Evolutionary conservation across 163 green algal genomes (phyloP), one percentile per base, ranked within the genome.

Genomic region (Chloromonas sp.): DNA sequence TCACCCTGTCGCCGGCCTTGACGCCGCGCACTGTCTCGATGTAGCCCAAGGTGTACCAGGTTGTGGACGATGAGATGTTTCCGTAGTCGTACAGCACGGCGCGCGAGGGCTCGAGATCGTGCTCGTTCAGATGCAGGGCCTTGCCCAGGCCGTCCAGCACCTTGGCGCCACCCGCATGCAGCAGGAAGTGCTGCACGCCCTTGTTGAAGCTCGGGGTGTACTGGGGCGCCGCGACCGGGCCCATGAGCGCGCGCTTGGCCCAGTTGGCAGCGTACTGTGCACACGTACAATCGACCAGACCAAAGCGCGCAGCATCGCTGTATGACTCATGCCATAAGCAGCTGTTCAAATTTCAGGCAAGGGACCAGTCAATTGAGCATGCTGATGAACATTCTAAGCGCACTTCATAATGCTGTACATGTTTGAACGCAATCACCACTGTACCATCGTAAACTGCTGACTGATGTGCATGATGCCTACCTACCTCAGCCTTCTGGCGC

Each of bases 21-120:
- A 94, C 88, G 36, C 90, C 91, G 14, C 83, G 84, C 81, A 89
- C 84, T 13, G 84, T 88, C 89, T 94, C 91, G 2, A 93, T 82
- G 82, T 88, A 90, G 15, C 85, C 84, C 88, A 92, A 86, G 5
- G 91, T 93, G 89, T 94, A 94, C 91, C 91, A 83, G 60, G 60
- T 83, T 5, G 80, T 76, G 60, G 2, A 60, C 15, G 60, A 59
- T 2, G 13, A 60, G 2, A 83, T 15, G n/a, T 59, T 76, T 5
- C 90, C 88, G 78, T 88, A 92, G 78, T 92, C 86, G 59, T 87
- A 82, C 83, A 93, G 84, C 66, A 93, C 90, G 1, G 82, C 84
- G 14, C 89, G 82, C 36, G 36, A 36, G 36, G 36, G 36, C 36
- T 36, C 36, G 36, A 36, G 36, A 36, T 36, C 36, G 36, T 36